phyloP scores from a whole-genome alignment of 495 filamentous ascomycete genomes.

The Penicillium turbatum region DNA sequence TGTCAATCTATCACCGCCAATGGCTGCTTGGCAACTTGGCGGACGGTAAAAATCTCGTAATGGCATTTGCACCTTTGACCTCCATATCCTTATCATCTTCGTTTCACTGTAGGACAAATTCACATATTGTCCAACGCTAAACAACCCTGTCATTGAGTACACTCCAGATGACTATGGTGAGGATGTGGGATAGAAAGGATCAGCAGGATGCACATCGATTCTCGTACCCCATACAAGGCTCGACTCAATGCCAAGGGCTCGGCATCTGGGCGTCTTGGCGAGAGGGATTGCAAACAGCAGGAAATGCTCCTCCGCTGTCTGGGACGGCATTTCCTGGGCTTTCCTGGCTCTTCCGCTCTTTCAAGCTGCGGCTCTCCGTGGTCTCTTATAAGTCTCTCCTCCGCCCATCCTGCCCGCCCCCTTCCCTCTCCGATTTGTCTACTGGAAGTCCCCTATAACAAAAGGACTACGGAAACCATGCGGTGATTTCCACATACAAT shows the following conservation, averaged over 20 bases:
- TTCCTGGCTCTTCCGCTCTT: conserved; percentile 23
- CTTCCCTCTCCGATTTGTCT: conserved; percentile 8
- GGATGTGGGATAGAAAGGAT: neutral
- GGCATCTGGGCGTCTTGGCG: conserved; percentile 47
- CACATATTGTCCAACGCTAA: conserved; percentile 5
- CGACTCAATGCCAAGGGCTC: conserved; percentile 39
- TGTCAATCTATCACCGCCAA: conserved; percentile 17
- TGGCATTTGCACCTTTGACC: conserved; percentile 3
- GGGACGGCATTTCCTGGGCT: conserved; percentile 21
- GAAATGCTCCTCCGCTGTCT: conserved; percentile 28
- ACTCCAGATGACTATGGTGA: neutral
- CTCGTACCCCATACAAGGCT: conserved; percentile 10
- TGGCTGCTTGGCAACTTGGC: conserved; percentile 40
- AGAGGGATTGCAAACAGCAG: conserved; percentile 27
- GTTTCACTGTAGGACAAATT: conserved; percentile 8
- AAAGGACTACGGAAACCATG: conserved; percentile 32
- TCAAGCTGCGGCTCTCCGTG: conserved; percentile 13
- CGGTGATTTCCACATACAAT: conserved; percentile 31
- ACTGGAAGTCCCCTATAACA: conserved; percentile 6
- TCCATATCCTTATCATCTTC: conserved; percentile 7
- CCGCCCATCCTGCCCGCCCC: conserved; percentile 11
- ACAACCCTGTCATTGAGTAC: neutral
- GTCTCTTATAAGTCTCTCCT: conserved; percentile 11
- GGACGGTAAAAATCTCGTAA: conserved; percentile 23
- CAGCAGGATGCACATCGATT: neutral